These are phyloP conservation scores for Juncus inflexus DNA, from an alignment of 176 grass and related monocot genomes.

Conservation along the genomic window DNA sequence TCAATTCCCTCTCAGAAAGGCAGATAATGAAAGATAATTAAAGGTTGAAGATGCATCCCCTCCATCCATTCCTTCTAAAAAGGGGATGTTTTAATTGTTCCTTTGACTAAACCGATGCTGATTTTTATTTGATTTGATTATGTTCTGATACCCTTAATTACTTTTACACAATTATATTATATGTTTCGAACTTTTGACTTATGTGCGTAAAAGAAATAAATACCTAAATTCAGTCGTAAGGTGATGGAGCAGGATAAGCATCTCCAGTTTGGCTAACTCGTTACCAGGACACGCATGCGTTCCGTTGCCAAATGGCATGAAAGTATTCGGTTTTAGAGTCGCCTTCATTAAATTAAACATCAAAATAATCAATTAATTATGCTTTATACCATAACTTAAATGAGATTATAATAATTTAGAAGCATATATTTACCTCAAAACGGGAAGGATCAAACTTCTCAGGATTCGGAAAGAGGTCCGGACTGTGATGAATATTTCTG, in stretches of 20 bases:
- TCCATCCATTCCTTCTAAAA: conserved; percentile 12
- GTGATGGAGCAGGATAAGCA: conserved; percentile 90
- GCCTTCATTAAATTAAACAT: conserved; percentile 31
- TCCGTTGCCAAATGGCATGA: conserved; percentile 99
- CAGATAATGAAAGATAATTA: neutral
- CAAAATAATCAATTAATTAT: neutral
- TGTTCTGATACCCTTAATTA: neutral
- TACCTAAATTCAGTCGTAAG: conserved; percentile 80
- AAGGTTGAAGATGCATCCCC: conserved; percentile 7
- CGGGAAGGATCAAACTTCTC: conserved; percentile 95
- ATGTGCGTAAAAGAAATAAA: neutral
- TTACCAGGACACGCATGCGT: conserved; percentile 97
- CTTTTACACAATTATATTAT: neutral
- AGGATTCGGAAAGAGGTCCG: conserved; percentile 72
- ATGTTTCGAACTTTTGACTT: neutral
- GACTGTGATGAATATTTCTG: conserved; percentile 94
- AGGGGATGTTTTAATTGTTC: conserved; percentile 17
- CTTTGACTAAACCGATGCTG: conserved; percentile 1
- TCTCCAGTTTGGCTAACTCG: conserved; percentile 98
- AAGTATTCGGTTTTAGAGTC: conserved; percentile 85
- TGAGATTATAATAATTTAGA: neutral
- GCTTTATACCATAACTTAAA: neutral
- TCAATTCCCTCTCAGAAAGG: neutral
- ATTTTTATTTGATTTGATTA: too few species aligned
- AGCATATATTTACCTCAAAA: conserved; percentile 58